These are phyloP conservation scores for Calophaca sinica DNA, from an alignment of 306 rosid species.

Conservation along the genomic window DNA sequence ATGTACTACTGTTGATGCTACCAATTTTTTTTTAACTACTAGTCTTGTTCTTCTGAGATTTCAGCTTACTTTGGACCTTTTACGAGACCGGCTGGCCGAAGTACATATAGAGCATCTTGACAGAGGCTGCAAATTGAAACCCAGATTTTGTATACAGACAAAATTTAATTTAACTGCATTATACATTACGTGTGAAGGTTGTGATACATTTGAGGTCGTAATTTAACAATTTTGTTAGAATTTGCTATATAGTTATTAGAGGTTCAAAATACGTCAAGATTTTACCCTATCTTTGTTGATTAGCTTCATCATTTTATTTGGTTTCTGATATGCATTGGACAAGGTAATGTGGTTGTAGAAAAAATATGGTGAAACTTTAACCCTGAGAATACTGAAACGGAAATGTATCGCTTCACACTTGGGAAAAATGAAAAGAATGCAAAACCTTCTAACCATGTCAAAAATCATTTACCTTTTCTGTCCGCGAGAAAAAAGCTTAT, in stretches of 20 bases:
- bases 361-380: background rate
- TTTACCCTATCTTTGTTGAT: background rate
- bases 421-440: background rate
- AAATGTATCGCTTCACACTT: background rate
- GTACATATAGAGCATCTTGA: conserved; percentile 75
- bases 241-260: background rate
- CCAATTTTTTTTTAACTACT: background rate
- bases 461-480: background rate
- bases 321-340: conserved; percentile 33
- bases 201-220: conserved; percentile 79
- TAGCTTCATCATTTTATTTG: conserved; percentile 22
- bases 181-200: conserved; percentile 69
- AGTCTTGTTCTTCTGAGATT: conserved; percentile 32
- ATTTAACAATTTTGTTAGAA: conserved; percentile 47
- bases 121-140: conserved; percentile 73
- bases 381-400: background rate
- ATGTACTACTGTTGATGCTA: conserved; percentile 1
- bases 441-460: background rate
- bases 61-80: conserved; percentile 73
- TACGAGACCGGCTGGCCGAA: conserved; percentile 74
- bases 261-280: background rate
- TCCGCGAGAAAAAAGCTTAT: background rate
- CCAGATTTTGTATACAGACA: conserved; percentile 68
- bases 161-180: conserved; percentile 79
- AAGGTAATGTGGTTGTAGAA: background rate